Conservation (phyloP, 2,329 filamentous ascomycete genomes). For the Fusarium falciforme region DNA sequence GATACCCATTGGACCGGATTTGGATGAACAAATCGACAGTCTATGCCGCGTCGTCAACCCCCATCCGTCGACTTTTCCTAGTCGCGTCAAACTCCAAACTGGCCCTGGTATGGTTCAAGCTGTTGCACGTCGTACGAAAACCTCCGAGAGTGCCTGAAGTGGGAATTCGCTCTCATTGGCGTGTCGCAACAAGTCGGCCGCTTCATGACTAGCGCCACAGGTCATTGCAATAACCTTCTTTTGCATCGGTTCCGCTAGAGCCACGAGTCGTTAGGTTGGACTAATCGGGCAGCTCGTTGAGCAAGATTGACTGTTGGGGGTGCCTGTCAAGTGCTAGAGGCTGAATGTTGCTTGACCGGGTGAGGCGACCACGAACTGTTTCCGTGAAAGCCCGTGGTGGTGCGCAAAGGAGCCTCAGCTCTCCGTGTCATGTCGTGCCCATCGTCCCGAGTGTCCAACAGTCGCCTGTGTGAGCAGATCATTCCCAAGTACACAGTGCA, state of each 20-base stretch:
- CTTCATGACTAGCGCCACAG: constrained; percentile 12
- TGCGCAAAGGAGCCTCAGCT: background rate
- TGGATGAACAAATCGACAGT: background rate
- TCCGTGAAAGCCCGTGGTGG: background rate
- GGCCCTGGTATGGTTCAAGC: background rate
- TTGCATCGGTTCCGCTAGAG: background rate
- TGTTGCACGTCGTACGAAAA: background rate
- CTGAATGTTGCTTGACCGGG: background rate
- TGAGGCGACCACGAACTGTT: background rate
- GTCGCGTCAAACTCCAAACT: background rate
- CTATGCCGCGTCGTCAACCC: background rate
- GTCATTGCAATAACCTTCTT: constrained; percentile 18
- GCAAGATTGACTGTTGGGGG: background rate
- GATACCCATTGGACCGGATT: background rate
- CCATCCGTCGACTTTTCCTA: background rate
- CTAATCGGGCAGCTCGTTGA: background rate
- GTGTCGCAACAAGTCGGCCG: background rate
- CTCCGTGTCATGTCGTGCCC: background rate
- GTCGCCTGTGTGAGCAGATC: background rate
- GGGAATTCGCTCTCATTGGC: constrained; percentile 8
- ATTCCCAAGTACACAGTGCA: constrained; percentile 7
- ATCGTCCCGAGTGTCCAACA: background rate
- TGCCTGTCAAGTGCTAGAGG: background rate
- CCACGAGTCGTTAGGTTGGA: background rate
- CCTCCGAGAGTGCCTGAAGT: background rate